Base-by-base conservation (phyloP, 495 filamentous ascomycete species). In the Hypoxylon perforatum region DNA sequence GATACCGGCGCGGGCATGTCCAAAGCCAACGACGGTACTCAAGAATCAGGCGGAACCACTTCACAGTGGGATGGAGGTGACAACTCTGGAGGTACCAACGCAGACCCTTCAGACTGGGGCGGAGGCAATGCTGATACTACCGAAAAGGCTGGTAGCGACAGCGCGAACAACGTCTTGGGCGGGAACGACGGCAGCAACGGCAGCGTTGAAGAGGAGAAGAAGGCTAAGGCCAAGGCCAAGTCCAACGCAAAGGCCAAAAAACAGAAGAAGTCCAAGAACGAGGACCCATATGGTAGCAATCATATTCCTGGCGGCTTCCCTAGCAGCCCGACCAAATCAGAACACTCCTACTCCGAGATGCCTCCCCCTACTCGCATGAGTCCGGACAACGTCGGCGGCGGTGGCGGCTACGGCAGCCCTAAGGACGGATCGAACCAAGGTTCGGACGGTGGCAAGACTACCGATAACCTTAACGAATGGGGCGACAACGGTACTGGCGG, bases 361-460 rank as follows among this genome's bases (percentile, higher is more conserved):
- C 47, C 46, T 38, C 17, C 25, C n/a, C n/a, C n/a, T n/a, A n/a
- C n/a, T 15, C 28, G 23, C 11, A 19, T 44, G 12, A 51, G 41
- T 19, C 51, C 61, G 12, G 54, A 63, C 41, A 61, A 64, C 39
- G 66, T 61, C 10, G 51, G 42, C 8, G 33, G 48, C 11, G 25
- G 36, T 35, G n/a, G 17, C 19, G 17, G 25, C 19, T 57, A 48
- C 4, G 35, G 62, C 9, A 57, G 33, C 8, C 15, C 38, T 17
- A 21, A 33, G 28, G 15, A n/a, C 18, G 15, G 23, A 11, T 54
- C 54, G 7, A 49, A 50, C 7, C 39, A 68, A 4, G 65, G 28
- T 8, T 35, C 41, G n/a, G n/a, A 1, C 4, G 41, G 41, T 17
- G 11, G 21, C 8, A 2, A 2, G 15, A 9, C 41, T 3, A 19